Percentiles rank a stretch among this genome's conserved stretches.
These are phyloP conservation scores for Penicillium sp. DNA, from an alignment of 2,329 filamentous ascomycete genomes.

Conservation along the genomic window DNA sequence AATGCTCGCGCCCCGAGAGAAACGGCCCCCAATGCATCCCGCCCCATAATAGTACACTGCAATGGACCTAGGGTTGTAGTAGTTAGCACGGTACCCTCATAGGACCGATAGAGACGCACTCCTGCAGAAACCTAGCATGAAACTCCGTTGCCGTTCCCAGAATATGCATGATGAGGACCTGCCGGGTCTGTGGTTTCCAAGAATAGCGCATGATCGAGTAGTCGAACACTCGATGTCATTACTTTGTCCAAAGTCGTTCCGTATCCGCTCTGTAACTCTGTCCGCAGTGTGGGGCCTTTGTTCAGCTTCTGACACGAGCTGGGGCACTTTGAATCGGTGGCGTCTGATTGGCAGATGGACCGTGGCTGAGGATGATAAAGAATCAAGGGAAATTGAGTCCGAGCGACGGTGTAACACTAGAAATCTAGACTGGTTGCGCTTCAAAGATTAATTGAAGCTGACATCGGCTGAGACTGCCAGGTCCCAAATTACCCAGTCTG, in stretches of 20 bases:
- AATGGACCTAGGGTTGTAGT: background rate
- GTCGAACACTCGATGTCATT: background rate
- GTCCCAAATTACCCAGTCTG: background rate
- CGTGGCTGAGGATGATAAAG: constrained; percentile 13
- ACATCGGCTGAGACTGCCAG: constrained; percentile 11
- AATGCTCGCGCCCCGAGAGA: background rate
- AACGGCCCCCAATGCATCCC: constrained; percentile 17
- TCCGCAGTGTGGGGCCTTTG: constrained; percentile 9
- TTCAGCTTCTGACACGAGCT: constrained; percentile 28
- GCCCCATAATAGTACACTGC: background rate
- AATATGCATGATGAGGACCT: constrained; percentile 11
- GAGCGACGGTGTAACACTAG: constrained; percentile 10
- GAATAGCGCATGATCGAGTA: constrained; percentile 5
- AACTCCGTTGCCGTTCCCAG: constrained; percentile 1
- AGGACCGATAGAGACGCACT: background rate
- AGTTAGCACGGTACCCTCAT: background rate
- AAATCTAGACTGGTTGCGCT: background rate
- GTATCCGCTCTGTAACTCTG: background rate
- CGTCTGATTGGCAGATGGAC: constrained; percentile 6
- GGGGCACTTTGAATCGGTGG: background rate
- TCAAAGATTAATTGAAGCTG: constrained; percentile 10
- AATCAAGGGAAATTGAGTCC: background rate
- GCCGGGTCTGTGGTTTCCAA: constrained; percentile 17
- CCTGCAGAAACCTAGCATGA: constrained; percentile 14
- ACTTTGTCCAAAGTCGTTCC: constrained; percentile 2